phyloP scores from a whole-genome alignment of 1,284 basidiomycete species.

The Cystobasidium sp. region DNA sequence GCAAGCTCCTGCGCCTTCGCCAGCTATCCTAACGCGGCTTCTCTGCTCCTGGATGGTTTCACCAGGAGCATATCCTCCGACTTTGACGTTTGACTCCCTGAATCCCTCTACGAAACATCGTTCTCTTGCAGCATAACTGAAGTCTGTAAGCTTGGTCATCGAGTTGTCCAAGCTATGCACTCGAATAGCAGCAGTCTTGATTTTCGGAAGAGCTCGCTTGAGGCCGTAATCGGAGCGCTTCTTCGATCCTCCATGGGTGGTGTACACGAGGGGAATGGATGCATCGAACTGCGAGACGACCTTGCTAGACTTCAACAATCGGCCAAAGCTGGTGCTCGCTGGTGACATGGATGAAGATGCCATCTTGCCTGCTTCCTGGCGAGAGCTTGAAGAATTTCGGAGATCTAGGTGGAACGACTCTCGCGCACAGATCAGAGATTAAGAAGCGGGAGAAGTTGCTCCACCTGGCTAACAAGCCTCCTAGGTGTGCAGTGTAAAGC shows the following conservation, averaged over 20 bases:
- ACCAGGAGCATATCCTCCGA: not conserved
- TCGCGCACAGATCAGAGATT: no score
- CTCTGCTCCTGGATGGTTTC: not conserved
- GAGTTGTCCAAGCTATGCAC: constrained; percentile 38
- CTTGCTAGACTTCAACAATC: constrained; percentile 35
- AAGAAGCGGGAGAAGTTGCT: no score
- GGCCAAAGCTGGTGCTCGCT: constrained; percentile 18
- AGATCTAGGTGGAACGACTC: not conserved
- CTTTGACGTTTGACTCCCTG: constrained; percentile 28
- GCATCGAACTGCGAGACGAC: constrained; percentile 41
- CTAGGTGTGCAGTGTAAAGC: no score
- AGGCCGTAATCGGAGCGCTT: constrained; percentile 44
- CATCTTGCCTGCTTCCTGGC: not conserved
- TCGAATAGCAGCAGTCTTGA: constrained; percentile 35
- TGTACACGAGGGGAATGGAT: constrained; percentile 40
- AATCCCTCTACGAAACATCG: constrained; percentile 25
- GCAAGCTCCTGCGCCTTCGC: constrained; percentile 18
- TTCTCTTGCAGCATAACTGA: constrained; percentile 38
- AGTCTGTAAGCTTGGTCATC: constrained; percentile 39
- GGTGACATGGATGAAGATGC: constrained; percentile 26
- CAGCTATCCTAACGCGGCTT: constrained; percentile 2
- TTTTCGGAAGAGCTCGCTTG: constrained; percentile 38
- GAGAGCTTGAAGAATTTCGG: constrained; percentile 8
- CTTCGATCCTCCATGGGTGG: constrained; percentile 36
- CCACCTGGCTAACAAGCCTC: no score